These are phyloP conservation scores for Boletellus sp. DNA, from an alignment of 768 basidiomycete species.

Conservation along the genomic window DNA sequence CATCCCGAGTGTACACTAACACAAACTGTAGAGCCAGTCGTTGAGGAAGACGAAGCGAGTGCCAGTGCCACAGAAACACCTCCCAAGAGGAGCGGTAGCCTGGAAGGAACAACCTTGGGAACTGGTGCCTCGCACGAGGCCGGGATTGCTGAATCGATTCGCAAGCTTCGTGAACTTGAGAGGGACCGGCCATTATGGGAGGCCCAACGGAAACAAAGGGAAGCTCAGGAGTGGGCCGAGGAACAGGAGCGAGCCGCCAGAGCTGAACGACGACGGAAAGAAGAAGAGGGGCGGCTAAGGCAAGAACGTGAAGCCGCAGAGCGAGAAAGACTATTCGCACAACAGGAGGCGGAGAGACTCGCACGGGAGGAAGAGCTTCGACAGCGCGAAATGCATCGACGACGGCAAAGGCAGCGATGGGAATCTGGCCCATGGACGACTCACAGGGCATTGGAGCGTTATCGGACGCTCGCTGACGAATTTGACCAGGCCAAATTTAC, in stretches of 20 bases:
- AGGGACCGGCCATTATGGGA: slow-evolving; percentile 62
- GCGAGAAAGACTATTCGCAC: slow-evolving; percentile 19
- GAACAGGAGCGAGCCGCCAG: slow-evolving; percentile 38
- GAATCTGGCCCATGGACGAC: slow-evolving; percentile 59
- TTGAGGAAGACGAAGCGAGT: slow-evolving; percentile 13
- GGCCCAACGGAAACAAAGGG: slow-evolving; percentile 45
- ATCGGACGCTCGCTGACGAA: slow-evolving; percentile 51
- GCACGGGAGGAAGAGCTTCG: slow-evolving; percentile 35
- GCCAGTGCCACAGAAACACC: slow-evolving; percentile 1
- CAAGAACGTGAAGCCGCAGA: slow-evolving; percentile 26
- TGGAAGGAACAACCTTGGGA: slow-evolving; percentile 14
- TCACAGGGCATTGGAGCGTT: slow-evolving; percentile 67
- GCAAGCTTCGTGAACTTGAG: slow-evolving; percentile 67
- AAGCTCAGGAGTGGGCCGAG: slow-evolving; percentile 40
- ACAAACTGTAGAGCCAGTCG: slow-evolving; percentile 4
- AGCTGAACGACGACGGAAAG: slow-evolving; percentile 32
- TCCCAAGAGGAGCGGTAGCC: neutral
- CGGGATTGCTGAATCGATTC: slow-evolving; percentile 58
- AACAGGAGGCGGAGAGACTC: slow-evolving; percentile 29
- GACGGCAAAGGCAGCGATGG: slow-evolving; percentile 53
- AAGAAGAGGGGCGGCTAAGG: slow-evolving; percentile 27
- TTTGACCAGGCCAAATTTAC: slow-evolving; percentile 65
- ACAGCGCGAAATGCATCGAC: slow-evolving; percentile 39
- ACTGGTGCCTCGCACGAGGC: slow-evolving; percentile 39
- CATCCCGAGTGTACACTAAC: slow-evolving; percentile 4